These are phyloP conservation scores for Cryphonectria japonica DNA, from an alignment of 2,329 filamentous ascomycete genomes.

Conservation along the genomic window DNA sequence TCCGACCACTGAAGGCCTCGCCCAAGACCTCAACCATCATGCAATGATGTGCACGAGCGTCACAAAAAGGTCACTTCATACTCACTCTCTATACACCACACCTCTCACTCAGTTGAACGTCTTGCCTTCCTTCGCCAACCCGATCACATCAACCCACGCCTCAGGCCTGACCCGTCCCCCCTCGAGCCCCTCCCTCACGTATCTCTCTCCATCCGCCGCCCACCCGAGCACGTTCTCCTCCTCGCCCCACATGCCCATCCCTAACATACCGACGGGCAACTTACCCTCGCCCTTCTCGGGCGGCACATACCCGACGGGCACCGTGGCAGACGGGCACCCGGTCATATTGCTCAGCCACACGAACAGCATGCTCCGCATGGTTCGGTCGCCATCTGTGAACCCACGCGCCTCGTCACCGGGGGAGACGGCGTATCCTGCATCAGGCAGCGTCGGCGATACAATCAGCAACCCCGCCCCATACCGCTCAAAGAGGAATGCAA, in stretches of 20 bases:
- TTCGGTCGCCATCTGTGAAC: conserved; percentile 72
- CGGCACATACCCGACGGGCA: conserved; percentile 74
- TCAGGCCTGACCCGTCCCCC: conserved; percentile 55
- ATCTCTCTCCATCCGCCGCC: conserved; percentile 61
- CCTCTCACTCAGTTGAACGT: neutral
- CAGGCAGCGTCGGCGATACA: conserved; percentile 76
- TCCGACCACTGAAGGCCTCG: neutral
- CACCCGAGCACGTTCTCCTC: conserved; percentile 67
- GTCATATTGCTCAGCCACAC: conserved; percentile 83
- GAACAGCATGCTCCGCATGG: conserved; percentile 81
- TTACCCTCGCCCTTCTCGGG: conserved; percentile 58
- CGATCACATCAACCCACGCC: conserved; percentile 63
- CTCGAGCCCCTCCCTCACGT: conserved; percentile 52
- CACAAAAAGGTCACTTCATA: neutral
- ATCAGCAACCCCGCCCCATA: conserved; percentile 75
- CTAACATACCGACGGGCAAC: conserved; percentile 65
- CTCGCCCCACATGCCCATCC: conserved; percentile 67
- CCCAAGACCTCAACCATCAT: neutral
- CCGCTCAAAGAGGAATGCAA: conserved; percentile 69
- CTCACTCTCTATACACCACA: neutral
- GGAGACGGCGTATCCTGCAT: conserved; percentile 71
- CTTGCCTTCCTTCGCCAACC: conserved; percentile 38
- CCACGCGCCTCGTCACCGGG: conserved; percentile 69
- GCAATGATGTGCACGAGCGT: neutral
- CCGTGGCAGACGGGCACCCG: conserved; percentile 75